Percentiles rank a stretch among this genome's conserved stretches.
Conservation (phyloP, 73 alveolate genomes). For the Paramecium caudatum region DNA sequence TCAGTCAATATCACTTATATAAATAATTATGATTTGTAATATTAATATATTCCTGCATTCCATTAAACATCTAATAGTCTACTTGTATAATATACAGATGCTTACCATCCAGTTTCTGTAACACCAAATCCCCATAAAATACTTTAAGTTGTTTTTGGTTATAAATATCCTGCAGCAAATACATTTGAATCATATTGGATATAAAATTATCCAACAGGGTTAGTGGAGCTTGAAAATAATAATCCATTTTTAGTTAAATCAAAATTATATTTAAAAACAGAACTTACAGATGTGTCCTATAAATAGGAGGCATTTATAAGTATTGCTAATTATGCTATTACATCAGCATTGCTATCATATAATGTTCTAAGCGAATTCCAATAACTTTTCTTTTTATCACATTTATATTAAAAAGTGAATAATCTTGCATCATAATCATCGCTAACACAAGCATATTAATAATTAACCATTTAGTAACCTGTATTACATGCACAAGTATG, state of each 20-base stretch:
- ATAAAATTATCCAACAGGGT: neutral
- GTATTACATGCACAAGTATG: neutral
- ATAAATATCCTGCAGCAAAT: constrained; percentile 33
- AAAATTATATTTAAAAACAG: neutral
- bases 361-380: neutral
- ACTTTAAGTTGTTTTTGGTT: constrained; percentile 19
- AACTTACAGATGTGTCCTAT: neutral
- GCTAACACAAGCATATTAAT: constrained; percentile 18
- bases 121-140: neutral
- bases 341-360: neutral
- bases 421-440: neutral
- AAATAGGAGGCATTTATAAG: neutral
- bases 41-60: constrained; percentile 25
- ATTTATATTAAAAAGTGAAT: neutral
- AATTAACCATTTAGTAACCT: neutral
- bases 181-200: neutral
- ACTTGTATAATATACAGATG: neutral
- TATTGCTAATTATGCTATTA: neutral
- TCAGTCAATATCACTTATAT: neutral
- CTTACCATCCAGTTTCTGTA: constrained; percentile 9
- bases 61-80: neutral
- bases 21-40: neutral
- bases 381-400: constrained; percentile 7
- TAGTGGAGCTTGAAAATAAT: neutral
- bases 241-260: neutral